Evolutionary conservation across 2,329 filamentous ascomycete species (phyloP), one percentile per base, ranked within the genome.

Genomic region (Lomentospora prolificans): DNA sequence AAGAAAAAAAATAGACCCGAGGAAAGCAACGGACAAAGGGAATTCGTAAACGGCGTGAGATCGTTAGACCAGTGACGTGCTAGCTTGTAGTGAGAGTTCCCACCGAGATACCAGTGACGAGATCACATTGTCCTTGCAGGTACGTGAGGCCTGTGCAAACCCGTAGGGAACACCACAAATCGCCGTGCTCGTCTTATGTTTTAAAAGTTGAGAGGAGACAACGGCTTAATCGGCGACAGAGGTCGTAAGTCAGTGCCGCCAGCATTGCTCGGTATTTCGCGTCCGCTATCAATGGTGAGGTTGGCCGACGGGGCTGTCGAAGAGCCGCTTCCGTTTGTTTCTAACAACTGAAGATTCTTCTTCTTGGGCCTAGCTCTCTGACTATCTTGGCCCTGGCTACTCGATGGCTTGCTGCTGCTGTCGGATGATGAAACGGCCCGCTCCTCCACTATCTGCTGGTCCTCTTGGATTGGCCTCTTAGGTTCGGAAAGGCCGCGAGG

Each of bases 211-310:
- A 64, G 84, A 10, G 82, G 82, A 33, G 82, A 86, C 50, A 86
- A 68, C 44, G 83, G 83, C 66, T 84, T 82, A 64, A 86, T 85
- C 3, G 83, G 83, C 58, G 83, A 86, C 33, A 86, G 66, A 2
- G 80, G 80, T 46, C 79, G 72, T 46, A 83, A 62, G 53, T 80
- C 77, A 27, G 69, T 60, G 7, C 64, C 24, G 12, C 10, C 3
- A 19, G 44, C 22, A n/a, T 17, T 27, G 55, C 53, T 8, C 48
- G 30, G 27, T 4, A 27, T 62, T 25, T 73, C 70, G 41, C 65
- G 67, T 22, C 75, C 71, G 58, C 71, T 75, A 50, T 71, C 69
- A 51, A 74, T 69, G n/a, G 74, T 75, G 55, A 78, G 62, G 8
- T 70, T 74, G 12, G 75, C 75, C 31, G 76, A 74, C 27, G 70